phyloP scores from a whole-genome alignment of 176 grass and related monocot genomes.

The Triticum monococcum region DNA sequence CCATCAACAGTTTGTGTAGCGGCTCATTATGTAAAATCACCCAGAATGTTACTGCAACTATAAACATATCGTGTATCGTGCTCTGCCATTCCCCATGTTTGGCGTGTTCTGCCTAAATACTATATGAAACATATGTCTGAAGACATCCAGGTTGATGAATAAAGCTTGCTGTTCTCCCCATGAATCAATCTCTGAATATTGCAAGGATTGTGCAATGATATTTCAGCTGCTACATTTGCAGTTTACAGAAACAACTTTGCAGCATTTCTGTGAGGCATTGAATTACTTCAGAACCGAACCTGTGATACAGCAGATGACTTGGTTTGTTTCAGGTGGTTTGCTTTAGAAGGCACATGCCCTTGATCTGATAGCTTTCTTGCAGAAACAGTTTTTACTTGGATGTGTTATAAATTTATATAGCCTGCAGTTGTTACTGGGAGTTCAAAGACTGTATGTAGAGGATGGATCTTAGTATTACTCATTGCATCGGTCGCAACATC shows the following conservation, averaged over 20 bases:
- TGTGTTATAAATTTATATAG: no score
- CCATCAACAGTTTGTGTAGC: neutral
- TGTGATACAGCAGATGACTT: no score
- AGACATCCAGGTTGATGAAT: neutral
- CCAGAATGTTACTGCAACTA: neutral
- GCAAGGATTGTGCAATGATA: neutral
- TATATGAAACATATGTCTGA: neutral
- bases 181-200: neutral
- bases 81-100: neutral
- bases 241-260: neutral
- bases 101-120: neutral
- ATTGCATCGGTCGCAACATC: no score
- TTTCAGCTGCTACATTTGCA: neutral
- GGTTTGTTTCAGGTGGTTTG: no score
- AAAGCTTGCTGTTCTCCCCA: neutral
- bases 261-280: neutral
- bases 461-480: no score
- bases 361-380: no score
- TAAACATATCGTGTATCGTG: neutral
- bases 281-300: neutral
- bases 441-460: no score
- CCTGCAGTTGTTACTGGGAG: no score
- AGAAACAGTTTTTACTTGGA: no score
- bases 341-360: no score
- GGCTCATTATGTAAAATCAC: constrained; percentile 11